Base-by-base conservation (phyloP, 306 rosid genomes). In the Notholithocarpus densiflorus region DNA sequence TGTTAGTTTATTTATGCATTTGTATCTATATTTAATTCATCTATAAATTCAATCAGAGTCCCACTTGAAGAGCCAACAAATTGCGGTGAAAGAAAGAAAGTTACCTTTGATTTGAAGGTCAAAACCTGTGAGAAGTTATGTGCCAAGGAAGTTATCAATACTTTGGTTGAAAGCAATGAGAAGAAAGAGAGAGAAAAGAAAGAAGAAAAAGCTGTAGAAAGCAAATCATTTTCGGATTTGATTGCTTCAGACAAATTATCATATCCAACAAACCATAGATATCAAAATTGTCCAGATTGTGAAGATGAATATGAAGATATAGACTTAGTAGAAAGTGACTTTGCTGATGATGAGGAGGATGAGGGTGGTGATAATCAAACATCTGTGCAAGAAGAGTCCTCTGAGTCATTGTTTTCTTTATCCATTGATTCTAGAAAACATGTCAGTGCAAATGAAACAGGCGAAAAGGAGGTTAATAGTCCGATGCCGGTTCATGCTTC, bases 381-480 rank as follows among this genome's bases (percentile, higher is more conserved):
- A 43, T 64, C 45, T 51, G 54, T 45, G 51, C 82, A 68, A 10
- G 60, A 75, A 31, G 89, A 86, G 29, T 79, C 78, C 55, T 87
- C 90, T 5, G 90, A 79, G 59, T 87, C 90, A 13, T 60, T 87
- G 23, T 85, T 88, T 69, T 88, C 91, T 62, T 76, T 88, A 21
- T 83, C 87, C 56, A 56, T 88, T 81, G 83, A 55, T 55, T 83
- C 84, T 29, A 43, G 72, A 75, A 88, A 83, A 48, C 61, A 72
- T 8, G 74, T 68, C 26, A 61, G 82, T 48, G 40, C 31, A 10
- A 69, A 57, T 27, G 75, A 82, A 55, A 64, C 66, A 1, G 70
- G 51, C 5, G 78, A 85, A 27, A 23, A 40, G 71, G 91, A 88
- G 79, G 91, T 88, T 34, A 77, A 80, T 53, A 78, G 91, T 75